A percentile compares a stretch with the other conserved stretches of the same genome.
Evolutionary conservation across 495 filamentous ascomycete species (phyloP).

Genomic region (Cairneyella variabilis): DNA sequence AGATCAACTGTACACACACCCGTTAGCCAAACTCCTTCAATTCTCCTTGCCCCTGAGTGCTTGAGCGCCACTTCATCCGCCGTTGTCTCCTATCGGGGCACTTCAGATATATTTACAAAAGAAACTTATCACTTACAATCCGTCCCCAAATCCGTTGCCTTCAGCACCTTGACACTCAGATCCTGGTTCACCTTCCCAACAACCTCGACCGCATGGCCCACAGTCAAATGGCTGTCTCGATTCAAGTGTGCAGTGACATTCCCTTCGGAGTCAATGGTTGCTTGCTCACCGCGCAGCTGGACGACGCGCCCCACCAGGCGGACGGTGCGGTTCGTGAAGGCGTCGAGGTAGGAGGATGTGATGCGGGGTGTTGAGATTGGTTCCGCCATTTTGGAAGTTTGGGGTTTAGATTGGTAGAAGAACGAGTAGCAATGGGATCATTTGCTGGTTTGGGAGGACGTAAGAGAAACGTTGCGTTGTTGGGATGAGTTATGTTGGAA

Average conservation of each 20-base stretch:
- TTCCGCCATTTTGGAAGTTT: constrained; percentile 31
- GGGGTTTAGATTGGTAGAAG: background rate
- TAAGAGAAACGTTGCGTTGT: too few relatives aligned
- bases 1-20: constrained; percentile 60
- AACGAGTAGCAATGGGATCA: background rate
- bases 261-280: constrained; percentile 72
- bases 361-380: constrained; percentile 64
- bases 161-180: constrained; percentile 70
- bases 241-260: constrained; percentile 69
- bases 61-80: too few relatives aligned
- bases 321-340: constrained; percentile 68
- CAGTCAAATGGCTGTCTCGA: constrained; percentile 71
- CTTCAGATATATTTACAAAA: too few relatives aligned
- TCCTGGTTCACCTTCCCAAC: constrained; percentile 88
- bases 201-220: constrained; percentile 79
- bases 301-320: constrained; percentile 83
- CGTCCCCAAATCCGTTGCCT: constrained; percentile 72
- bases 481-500: background rate
- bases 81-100: too few relatives aligned
- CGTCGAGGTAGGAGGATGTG: constrained; percentile 61
- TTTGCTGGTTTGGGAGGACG: too few relatives aligned
- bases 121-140: too few relatives aligned
- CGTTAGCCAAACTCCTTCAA: too few relatives aligned
- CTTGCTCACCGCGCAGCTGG: constrained; percentile 75
- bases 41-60: too few relatives aligned